Evolutionary conservation across 2,329 filamentous ascomycete genomes (phyloP), one percentile per base, ranked within the genome.

Genomic region (Sporothrix globosa): DNA sequence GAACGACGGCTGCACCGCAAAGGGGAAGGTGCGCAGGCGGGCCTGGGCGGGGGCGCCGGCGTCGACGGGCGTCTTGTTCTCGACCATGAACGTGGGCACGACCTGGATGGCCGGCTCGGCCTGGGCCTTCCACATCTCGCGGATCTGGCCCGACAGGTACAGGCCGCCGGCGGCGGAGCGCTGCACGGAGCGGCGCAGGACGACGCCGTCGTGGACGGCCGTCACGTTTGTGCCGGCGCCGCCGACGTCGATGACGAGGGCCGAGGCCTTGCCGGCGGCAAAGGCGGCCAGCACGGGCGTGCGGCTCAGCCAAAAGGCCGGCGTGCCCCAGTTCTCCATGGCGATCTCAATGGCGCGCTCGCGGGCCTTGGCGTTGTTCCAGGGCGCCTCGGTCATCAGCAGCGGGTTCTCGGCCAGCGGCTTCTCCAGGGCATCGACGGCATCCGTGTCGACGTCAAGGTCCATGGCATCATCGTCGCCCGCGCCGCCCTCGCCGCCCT

Each of bases 281-380:
- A 97, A 98, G 24, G 94, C 92, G 69, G 95, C 90, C 78, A 97
- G 87, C 56, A 97, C 94, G 34, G 95, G 93, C 68, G 90, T 96
- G 77, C 92, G 90, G 73, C 92, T 92, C 72, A 98, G 84, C 86
- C 95, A 99, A 81, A 97, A 98, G 5, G 96, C 96, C 21, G 96
- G 96, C 70, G 91, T 91, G 39, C 93, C 94, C 93, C 96, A 99
- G 77, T 89, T 92, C 84, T 99, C 96, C 90, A 99, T 97, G 72
- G 93, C 93, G 73, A 98, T 89, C 82, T 99, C 96, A 76, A 97
- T 95, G 53, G 91, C 90, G 86, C 96, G 97, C 82, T 99, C 96
- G 72, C 96, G 87, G 72, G 91, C 88, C 83, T 97, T 97, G 56
- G 87, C 81, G 34, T 89, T 86, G 81, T 97, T 98, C 94, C 95